A percentile compares a stretch with the other conserved stretches of the same genome.
Evolutionary conservation across 345 rosid species (phyloP).

Genomic region (Eucalyptus shirleyi): DNA sequence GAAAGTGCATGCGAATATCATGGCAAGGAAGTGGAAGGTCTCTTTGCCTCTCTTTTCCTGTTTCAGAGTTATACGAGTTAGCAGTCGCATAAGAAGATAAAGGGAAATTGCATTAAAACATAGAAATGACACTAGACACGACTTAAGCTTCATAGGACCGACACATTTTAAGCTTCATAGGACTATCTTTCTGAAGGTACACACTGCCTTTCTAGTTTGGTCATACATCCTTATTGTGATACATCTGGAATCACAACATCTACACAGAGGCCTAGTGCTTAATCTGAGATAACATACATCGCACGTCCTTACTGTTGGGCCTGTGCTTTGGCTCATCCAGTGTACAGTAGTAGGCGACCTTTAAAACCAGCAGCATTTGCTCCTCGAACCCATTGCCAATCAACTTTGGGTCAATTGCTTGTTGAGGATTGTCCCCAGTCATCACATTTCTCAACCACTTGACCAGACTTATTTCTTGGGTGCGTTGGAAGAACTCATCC

Average conservation of each 20-base stretch:
- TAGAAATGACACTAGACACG: neutral
- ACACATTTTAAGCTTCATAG: neutral
- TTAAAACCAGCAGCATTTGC: constrained; percentile 68
- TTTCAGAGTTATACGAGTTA: neutral
- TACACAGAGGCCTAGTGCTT: constrained; percentile 3
- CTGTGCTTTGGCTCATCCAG: constrained; percentile 72
- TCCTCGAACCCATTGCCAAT: constrained; percentile 55
- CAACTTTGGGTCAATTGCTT: constrained; percentile 55
- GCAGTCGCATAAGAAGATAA: neutral
- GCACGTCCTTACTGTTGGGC: constrained; percentile 72
- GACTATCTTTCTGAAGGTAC: neutral
- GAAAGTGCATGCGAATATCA: neutral
- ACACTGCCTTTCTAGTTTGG: neutral
- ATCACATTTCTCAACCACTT: constrained; percentile 74
- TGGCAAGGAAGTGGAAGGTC: neutral
- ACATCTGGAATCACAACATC: neutral
- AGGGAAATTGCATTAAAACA: neutral
- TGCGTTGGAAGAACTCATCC: constrained; percentile 70
- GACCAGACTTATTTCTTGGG: constrained; percentile 56
- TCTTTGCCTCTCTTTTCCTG: neutral
- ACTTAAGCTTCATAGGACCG: neutral
- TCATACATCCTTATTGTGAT: neutral
- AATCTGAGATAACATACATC: constrained; percentile 67
- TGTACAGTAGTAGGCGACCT: constrained; percentile 81
- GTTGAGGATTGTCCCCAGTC: constrained; percentile 47